Percentiles rank a stretch among this genome's conserved stretches.
These are phyloP conservation scores for Talaromyces sp. DNA, from an alignment of 2,329 filamentous ascomycete species.

Conservation along the genomic window DNA sequence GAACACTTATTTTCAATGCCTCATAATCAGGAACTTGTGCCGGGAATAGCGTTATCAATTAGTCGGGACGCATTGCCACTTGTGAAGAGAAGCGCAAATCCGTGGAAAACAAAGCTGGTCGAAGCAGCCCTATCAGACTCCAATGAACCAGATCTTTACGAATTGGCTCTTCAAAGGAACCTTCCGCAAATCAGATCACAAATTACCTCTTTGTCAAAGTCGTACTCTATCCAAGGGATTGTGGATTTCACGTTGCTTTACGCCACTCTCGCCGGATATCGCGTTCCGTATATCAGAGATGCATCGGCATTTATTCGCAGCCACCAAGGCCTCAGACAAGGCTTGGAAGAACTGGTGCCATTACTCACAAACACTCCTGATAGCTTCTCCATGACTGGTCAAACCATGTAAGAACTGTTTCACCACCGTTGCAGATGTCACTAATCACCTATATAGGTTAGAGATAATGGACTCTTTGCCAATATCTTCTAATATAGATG, in stretches of 20 bases:
- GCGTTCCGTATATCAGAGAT: slow-evolving; percentile 7
- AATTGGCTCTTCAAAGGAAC: neutral
- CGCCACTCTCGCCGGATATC: slow-evolving; percentile 18
- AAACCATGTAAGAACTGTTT: slow-evolving; percentile 26
- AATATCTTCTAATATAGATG: slow-evolving; percentile 32
- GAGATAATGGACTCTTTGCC: slow-evolving; percentile 26
- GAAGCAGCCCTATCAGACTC: neutral
- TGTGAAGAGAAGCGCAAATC: neutral
- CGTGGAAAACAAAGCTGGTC: neutral
- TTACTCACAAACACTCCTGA: slow-evolving; percentile 6
- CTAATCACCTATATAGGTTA: slow-evolving; percentile 22
- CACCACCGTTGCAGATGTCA: neutral
- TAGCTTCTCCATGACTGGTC: slow-evolving; percentile 14
- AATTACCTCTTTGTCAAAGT: neutral
- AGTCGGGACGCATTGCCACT: slow-evolving; percentile 19
- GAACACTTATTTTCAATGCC: slow-evolving; percentile 29
- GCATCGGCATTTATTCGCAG: neutral
- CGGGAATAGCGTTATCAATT: slow-evolving; percentile 14
- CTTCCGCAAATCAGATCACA: neutral
- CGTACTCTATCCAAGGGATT: neutral
- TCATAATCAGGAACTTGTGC: slow-evolving; percentile 6
- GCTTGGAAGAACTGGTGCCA: slow-evolving; percentile 18
- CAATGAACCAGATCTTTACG: neutral
- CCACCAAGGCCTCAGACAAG: slow-evolving; percentile 18
- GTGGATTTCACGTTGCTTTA: slow-evolving; percentile 18